A percentile compares a stretch with the other conserved stretches of the same genome.
phyloP scores from a whole-genome alignment of 805 yeast genomes.

The Candida caryicola region DNA sequence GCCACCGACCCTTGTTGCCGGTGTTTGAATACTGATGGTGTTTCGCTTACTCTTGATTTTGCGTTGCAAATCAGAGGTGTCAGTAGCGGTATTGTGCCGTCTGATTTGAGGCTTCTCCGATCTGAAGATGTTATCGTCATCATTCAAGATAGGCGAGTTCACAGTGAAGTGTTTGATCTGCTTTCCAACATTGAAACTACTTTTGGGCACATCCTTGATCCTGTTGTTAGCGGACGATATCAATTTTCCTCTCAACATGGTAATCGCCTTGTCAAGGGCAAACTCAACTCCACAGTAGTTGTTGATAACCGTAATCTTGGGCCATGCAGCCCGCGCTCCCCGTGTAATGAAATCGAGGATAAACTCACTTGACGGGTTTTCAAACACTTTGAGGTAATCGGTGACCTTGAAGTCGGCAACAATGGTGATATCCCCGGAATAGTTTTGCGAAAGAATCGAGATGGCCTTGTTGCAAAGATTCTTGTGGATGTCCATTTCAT shows the following conservation, averaged over 20 bases:
- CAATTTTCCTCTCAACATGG: slow-evolving; percentile 59
- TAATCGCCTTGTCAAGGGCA: slow-evolving; percentile 76
- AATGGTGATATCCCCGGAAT: slow-evolving; percentile 92
- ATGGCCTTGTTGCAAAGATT: slow-evolving; percentile 70
- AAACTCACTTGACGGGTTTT: slow-evolving; percentile 80
- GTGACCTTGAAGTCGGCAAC: slow-evolving; percentile 66
- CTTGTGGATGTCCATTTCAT: slow-evolving; percentile 74
- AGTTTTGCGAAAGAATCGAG: slow-evolving; percentile 78
- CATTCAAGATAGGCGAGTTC: slow-evolving; percentile 20
- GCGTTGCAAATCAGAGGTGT: background rate
- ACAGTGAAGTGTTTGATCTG: slow-evolving; percentile 8
- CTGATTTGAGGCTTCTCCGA: slow-evolving; percentile 19
- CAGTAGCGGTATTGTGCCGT: slow-evolving; percentile 21
- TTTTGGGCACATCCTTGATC: background rate
- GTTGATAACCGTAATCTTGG: slow-evolving; percentile 76
- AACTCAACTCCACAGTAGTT: slow-evolving; percentile 91
- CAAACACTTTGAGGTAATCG: slow-evolving; percentile 62
- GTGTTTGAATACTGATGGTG: slow-evolving; percentile 13
- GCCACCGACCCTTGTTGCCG: slow-evolving; percentile 1
- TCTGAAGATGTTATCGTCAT: slow-evolving; percentile 8
- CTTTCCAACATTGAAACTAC: slow-evolving; percentile 1
- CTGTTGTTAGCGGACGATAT: slow-evolving; percentile 31
- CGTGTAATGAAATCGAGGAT: slow-evolving; percentile 65
- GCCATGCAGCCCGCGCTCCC: slow-evolving; percentile 95
- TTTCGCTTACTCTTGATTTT: slow-evolving; percentile 9